A percentile compares a stretch with the other conserved stretches of the same genome.
Evolutionary conservation across 2,329 filamentous ascomycete species (phyloP).

Genomic region (Lecanosticta acicola): DNA sequence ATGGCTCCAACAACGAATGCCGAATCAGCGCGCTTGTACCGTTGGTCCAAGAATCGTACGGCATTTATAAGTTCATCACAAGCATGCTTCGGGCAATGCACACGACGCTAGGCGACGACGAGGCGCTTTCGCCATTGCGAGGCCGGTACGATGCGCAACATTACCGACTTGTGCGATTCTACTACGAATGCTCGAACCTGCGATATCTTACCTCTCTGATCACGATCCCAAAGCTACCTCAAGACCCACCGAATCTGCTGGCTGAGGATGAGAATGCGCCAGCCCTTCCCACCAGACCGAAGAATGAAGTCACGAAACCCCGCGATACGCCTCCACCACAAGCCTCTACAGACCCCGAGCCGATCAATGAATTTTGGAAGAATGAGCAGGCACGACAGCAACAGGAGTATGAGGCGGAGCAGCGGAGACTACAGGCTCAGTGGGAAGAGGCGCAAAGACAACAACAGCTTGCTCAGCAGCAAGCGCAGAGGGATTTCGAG

Average conservation of each 20-base stretch:
- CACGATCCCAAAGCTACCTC: conserved; percentile 89
- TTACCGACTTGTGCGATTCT: conserved; percentile 93
- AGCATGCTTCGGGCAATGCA: conserved; percentile 99
- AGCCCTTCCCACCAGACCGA: conserved; percentile 70
- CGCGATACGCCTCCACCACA: conserved; percentile 60
- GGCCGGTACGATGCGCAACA: conserved; percentile 91
- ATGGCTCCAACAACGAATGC: conserved; percentile 90
- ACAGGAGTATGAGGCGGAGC: conserved; percentile 90
- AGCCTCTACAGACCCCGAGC: conserved; percentile 75
- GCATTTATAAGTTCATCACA: conserved; percentile 98
- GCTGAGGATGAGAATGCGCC: conserved; percentile 73
- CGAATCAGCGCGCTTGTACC: conserved; percentile 90
- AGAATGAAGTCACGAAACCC: conserved; percentile 65
- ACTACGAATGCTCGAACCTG: conserved; percentile 97
- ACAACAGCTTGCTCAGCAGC: conserved; percentile 75
- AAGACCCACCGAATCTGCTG: conserved; percentile 85
- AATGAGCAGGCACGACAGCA: conserved; percentile 86
- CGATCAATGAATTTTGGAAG: conserved; percentile 98
- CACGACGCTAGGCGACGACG: conserved; percentile 80
- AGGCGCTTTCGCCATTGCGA: conserved; percentile 81
- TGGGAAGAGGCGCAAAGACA: conserved; percentile 74
- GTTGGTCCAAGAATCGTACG: conserved; percentile 94
- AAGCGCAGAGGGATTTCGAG: conserved; percentile 91
- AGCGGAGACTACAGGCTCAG: conserved; percentile 78
- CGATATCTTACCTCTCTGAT: conserved; percentile 95